These are phyloP conservation scores for Corrigiola litoralis DNA, from an alignment of 179 eudicot species.

Conservation along the genomic window DNA sequence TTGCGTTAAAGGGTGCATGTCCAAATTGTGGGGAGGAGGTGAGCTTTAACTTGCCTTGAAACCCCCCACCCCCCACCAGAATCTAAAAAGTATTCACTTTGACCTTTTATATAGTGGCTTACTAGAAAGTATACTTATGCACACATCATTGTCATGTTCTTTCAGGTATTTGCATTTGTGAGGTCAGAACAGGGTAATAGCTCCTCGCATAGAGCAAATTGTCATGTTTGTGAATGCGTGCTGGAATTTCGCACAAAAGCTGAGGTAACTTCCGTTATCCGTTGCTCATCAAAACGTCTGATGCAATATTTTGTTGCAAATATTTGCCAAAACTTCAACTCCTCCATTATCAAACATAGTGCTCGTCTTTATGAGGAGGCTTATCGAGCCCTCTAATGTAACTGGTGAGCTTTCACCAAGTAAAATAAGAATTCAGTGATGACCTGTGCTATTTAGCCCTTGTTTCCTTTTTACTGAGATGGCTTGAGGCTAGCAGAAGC, in stretches of 20 bases:
- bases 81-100: neutral
- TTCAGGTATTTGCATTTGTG: constrained; percentile 95
- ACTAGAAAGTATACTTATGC: too few relatives aligned
- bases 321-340: neutral
- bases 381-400: neutral
- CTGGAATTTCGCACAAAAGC: constrained; percentile 80
- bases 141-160: neutral
- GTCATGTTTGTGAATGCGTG: constrained; percentile 83
- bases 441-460: neutral
- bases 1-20: constrained; percentile 85
- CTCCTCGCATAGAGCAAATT: constrained; percentile 66
- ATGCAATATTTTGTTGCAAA: neutral
- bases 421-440: neutral
- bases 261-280: constrained; percentile 51
- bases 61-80: neutral
- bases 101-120: neutral
- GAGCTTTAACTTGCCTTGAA: constrained; percentile 13
- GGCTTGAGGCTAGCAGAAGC: neutral
- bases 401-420: neutral
- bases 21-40: constrained; percentile 99
- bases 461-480: neutral
- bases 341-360: neutral
- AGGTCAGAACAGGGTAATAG: constrained; percentile 48
- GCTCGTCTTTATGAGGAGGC: neutral
- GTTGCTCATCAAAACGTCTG: neutral